Evolutionary conservation across 352 stramenopile species (phyloP).

Genomic region (Thalassiosira hispida): DNA sequence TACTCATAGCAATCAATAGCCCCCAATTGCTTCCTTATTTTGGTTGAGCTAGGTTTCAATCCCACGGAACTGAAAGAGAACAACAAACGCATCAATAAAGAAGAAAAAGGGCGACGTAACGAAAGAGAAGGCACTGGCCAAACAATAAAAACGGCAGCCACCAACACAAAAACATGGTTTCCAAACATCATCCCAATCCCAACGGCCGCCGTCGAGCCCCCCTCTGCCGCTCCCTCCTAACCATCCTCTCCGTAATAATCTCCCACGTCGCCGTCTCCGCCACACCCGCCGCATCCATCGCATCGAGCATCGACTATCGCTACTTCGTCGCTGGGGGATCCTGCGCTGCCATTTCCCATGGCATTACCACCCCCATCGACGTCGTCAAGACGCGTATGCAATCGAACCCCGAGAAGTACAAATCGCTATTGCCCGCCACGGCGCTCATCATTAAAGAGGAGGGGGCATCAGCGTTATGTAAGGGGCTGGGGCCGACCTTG

Average conservation of each 20-base stretch:
- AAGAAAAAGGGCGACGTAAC: too few relatives aligned
- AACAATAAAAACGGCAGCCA: too few relatives aligned
- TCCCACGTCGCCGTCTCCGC: slow-evolving; percentile 9
- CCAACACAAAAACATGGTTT: too few relatives aligned
- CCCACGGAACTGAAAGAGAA: too few relatives aligned
- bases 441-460: slow-evolving; percentile 57
- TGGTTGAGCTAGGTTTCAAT: too few relatives aligned
- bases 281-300: slow-evolving; percentile 5
- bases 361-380: slow-evolving; percentile 71
- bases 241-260: slow-evolving; percentile 8
- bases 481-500: slow-evolving; percentile 57
- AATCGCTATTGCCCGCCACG: slow-evolving; percentile 38
- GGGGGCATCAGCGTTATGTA: slow-evolving; percentile 32
- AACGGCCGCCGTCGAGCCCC: background rate
- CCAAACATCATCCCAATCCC: background rate
- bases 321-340: slow-evolving; percentile 71
- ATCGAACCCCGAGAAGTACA: slow-evolving; percentile 56
- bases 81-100: too few relatives aligned
- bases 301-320: slow-evolving; percentile 38
- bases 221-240: slow-evolving; percentile 5
- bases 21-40: too few relatives aligned
- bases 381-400: slow-evolving; percentile 72
- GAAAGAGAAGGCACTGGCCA: too few relatives aligned
- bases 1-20: too few relatives aligned
- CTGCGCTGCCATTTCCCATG: slow-evolving; percentile 67